These are phyloP conservation scores for Madurella mycetomatis DNA, from an alignment of 2,329 filamentous ascomycete species.

Conservation along the genomic window DNA sequence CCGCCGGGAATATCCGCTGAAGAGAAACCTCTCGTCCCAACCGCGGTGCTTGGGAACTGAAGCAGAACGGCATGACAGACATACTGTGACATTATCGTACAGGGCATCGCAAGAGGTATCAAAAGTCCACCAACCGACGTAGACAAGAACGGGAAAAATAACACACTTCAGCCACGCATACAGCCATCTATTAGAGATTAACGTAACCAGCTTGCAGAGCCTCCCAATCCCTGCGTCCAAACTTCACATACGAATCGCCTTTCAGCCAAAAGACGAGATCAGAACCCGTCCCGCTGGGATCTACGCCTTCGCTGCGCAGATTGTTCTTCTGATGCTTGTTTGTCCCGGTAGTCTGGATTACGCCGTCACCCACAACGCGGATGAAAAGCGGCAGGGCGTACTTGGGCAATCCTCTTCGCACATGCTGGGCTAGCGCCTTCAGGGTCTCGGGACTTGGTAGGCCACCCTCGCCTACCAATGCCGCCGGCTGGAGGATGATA, in stretches of 20 bases:
- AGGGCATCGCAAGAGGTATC: background rate
- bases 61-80: no score
- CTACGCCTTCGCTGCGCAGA: slow-evolving; percentile 68
- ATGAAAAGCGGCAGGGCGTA: slow-evolving; percentile 79
- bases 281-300: slow-evolving; percentile 50
- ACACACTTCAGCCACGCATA: background rate
- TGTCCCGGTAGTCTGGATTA: slow-evolving; percentile 69
- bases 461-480: slow-evolving; percentile 39
- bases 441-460: slow-evolving; percentile 44
- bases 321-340: slow-evolving; percentile 83
- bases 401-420: slow-evolving; percentile 55
- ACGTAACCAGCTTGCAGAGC: slow-evolving; percentile 62
- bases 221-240: slow-evolving; percentile 64
- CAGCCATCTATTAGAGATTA: slow-evolving; percentile 52
- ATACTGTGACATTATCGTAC: background rate
- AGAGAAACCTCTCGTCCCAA: no score
- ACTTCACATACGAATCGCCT: slow-evolving; percentile 62
- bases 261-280: slow-evolving; percentile 62
- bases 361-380: slow-evolving; percentile 54
- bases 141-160: background rate
- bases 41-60: no score
- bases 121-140: background rate
- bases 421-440: slow-evolving; percentile 58
- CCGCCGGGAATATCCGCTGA: no score
- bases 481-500: slow-evolving; percentile 50